These are phyloP conservation scores for Acanthamoeba castellanii DNA, from an alignment of 208 protist genomes.

Conservation along the genomic window DNA sequence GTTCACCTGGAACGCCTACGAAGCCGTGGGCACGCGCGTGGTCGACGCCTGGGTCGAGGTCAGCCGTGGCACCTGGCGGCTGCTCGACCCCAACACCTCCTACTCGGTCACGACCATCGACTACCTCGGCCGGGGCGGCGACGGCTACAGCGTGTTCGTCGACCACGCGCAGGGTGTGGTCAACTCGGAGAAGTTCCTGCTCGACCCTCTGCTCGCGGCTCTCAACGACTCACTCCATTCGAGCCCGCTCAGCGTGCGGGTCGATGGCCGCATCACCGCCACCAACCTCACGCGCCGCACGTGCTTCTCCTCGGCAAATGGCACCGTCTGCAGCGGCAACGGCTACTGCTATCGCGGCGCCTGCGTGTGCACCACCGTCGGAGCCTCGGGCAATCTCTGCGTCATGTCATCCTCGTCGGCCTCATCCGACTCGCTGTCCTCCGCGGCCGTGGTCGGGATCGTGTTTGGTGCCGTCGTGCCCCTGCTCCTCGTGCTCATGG, in stretches of 20 bases:
- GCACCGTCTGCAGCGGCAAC: not conserved
- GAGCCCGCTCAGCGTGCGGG: slow-evolving; percentile 20
- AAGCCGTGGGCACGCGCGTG: slow-evolving; percentile 4
- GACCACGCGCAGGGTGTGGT: not conserved
- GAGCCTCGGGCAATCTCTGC: not conserved
- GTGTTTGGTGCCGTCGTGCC: not conserved
- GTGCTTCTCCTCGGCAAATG: not conserved
- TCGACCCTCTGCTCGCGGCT: not conserved
- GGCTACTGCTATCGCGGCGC: not conserved
- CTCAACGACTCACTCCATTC: slow-evolving; percentile 76
- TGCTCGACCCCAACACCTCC: not conserved
- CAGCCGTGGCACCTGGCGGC: not conserved
- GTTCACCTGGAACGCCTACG: slow-evolving; percentile 26
- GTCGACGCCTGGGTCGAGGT: slow-evolving; percentile 33
- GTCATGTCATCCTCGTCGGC: too few species aligned
- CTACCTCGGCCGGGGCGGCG: not conserved
- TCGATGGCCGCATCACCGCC: not conserved
- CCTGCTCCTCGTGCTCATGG: not conserved
- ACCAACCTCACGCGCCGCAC: not conserved
- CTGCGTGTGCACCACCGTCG: not conserved
- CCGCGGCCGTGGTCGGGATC: not conserved
- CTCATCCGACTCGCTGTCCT: not conserved
- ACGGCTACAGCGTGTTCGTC: not conserved
- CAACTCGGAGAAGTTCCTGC: not conserved
- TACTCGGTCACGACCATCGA: slow-evolving; percentile 42